Conservation (phyloP, 345 rosid species). For the Salix viminalis region DNA sequence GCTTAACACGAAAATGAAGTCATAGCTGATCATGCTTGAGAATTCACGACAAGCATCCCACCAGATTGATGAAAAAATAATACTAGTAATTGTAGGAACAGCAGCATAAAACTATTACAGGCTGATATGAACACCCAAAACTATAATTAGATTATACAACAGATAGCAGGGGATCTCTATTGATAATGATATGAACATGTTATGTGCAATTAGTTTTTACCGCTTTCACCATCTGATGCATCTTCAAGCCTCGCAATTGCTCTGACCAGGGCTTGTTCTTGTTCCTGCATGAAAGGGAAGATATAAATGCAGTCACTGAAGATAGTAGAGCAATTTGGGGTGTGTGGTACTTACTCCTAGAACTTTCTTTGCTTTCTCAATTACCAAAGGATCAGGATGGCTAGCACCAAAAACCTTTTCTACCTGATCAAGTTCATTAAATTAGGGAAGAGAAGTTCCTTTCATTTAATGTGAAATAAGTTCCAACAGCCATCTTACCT, state of each 20-base stretch:
- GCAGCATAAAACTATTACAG: slow-evolving; percentile 23
- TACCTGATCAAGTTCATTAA: slow-evolving; percentile 46
- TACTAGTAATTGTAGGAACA: slow-evolving; percentile 13
- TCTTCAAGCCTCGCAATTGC: slow-evolving; percentile 93
- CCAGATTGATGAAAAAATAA: slow-evolving; percentile 1
- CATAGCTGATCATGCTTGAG: not conserved
- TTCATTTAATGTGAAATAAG: not conserved
- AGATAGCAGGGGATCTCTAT: slow-evolving; percentile 21
- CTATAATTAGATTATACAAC: slow-evolving; percentile 32
- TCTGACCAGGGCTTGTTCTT: slow-evolving; percentile 78
- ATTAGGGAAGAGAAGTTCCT: slow-evolving; percentile 7
- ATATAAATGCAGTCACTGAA: not conserved
- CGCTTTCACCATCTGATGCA: slow-evolving; percentile 96
- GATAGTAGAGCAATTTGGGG: not conserved
- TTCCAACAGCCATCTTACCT: slow-evolving; percentile 44
- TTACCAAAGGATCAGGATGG: slow-evolving; percentile 61
- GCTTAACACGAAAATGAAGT: not conserved
- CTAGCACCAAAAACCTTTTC: slow-evolving; percentile 69
- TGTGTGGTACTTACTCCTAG: slow-evolving; percentile 48
- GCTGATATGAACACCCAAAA: slow-evolving; percentile 24
- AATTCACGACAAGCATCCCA: not conserved
- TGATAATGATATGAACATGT: slow-evolving; percentile 32
- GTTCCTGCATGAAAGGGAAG: slow-evolving; percentile 51
- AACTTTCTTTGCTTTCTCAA: slow-evolving; percentile 86
- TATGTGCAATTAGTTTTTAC: slow-evolving; percentile 67